Base-by-base conservation (phyloP, 2,329 filamentous ascomycete genomes). In the Sporothrix mexicana region DNA sequence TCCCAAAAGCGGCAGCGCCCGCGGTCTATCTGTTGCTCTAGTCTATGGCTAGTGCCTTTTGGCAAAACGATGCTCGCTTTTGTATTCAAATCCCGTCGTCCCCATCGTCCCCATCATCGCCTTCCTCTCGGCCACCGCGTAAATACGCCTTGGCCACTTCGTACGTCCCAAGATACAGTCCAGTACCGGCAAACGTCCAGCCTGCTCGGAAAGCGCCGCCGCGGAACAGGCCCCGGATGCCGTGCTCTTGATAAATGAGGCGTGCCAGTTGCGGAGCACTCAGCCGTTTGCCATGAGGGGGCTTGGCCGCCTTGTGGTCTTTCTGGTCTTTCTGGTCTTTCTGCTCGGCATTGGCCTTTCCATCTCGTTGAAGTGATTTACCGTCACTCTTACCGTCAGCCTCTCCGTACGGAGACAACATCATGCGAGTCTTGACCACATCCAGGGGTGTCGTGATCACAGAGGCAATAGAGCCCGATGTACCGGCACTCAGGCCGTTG, bases 391-490 rank as follows among this genome's bases (percentile, higher is more conserved):
- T 73, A 79, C 76, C 70, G 74, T 70, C 30, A 67, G 77, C 79
- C 25, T 82, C 80, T 15, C 83, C 85, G 1, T 66, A 47, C 25
- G 90, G 90, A 43, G 87, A 85, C 36, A 97, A 84, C 94, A 97
- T 97, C 82, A 97, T 92, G 68, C 93, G 84, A 75, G 94, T 97
- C 84, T 97, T 97, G 30, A 97, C 88, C 10, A 97, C 93, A 80
- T 97, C 95, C 72, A 94, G 89, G 0, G 95, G 95, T 69, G 94
- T 97, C 1, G 94, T 97, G n/a, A 96, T 80, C 10, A 93, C 87
- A 0, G 94, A 92, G 0, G 94, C 91, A 9, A 95, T 80, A 6
- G 89, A 88, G 0, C 94, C 94, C 0, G 94, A 93, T 17, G 87
- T 80, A 1, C 91, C 93, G 0, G 94, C 94, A 78, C 92, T 93